Evolutionary conservation across 306 rosid species (phyloP), one percentile per base, ranked within the genome.

Genomic region (Luffa aegyptiaca): DNA sequence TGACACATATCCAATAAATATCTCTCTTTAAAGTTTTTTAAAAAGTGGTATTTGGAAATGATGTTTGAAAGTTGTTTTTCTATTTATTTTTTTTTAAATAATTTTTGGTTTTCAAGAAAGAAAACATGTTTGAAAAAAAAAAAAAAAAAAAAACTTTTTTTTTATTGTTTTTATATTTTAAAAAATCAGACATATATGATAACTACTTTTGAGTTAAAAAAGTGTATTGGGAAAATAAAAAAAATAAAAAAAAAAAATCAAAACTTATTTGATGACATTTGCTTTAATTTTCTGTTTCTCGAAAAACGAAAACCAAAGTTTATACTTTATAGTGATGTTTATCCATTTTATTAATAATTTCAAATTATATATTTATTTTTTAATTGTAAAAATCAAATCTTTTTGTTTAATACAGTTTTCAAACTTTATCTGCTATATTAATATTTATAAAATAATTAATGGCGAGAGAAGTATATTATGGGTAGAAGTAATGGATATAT

Each of bases 1-100:
- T 73, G 77, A 72, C 77, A 72, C 58, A 72, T 31, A 72, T 17
- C 55, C 61, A 73, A 48, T 73, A 7, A 48, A 49, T 48, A 73
- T 73, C 77, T 14, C 21, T 49, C 59, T 31, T 16, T 51, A 8
- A 35, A 13, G 13, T 37, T 8, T 36, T 21, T 59, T 21, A 18
- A 14, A 51, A 62, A n/a, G 4, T 35, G 18, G 7, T 37, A 31
- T 65, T 65, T 61, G 5, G 21, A 18, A 5, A 31, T 26, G 18
- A 61, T 61, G 16, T 10, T 61, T 26, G 12, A 65, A 65, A 65
- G 5, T 14, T 63, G 7, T 4, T 36, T 14, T 36, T 56, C 62
- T n/a, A 56, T n/a, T 1, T 65, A 16, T 16, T 13, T 12, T 31
- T 36, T 65, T 36, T 36, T 1, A 59, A 59, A 10, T 12, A 37